Evolutionary conservation across 306 rosid genomes (phyloP).

Genomic region (Astragalus membranaceus): DNA sequence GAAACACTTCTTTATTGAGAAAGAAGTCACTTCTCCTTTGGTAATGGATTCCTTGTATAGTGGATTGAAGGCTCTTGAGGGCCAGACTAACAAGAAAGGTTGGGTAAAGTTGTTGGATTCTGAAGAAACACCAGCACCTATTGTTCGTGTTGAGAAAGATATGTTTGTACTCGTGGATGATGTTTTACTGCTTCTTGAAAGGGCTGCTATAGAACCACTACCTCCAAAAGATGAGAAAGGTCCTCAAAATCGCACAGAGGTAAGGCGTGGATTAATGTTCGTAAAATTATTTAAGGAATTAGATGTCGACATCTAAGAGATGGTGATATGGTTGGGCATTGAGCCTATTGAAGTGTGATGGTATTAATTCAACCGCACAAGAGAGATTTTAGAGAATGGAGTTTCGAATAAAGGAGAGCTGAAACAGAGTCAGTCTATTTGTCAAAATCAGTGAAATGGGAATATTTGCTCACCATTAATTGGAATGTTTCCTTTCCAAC

Average conservation of each 20-base stretch:
- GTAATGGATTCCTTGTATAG: slow-evolving; percentile 98
- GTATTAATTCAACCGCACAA: background rate
- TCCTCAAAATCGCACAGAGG: slow-evolving; percentile 99
- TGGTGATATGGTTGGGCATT: slow-evolving; percentile 1
- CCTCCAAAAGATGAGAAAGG: slow-evolving; percentile 99
- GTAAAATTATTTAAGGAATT: background rate
- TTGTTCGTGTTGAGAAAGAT: slow-evolving; percentile 80
- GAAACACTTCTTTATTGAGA: slow-evolving; percentile 92
- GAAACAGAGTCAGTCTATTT: background rate
- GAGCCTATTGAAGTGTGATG: background rate
- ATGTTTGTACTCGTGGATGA: slow-evolving; percentile 90
- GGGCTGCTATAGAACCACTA: slow-evolving; percentile 92
- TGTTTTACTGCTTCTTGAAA: slow-evolving; percentile 75
- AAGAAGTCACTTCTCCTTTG: slow-evolving; percentile 95
- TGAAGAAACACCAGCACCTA: slow-evolving; percentile 91
- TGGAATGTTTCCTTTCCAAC: background rate
- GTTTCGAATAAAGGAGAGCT: background rate
- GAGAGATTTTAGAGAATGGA: background rate
- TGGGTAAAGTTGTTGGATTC: slow-evolving; percentile 56
- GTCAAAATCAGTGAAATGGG: background rate
- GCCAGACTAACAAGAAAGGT: slow-evolving; percentile 65
- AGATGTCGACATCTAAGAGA: background rate
- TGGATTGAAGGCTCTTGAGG: slow-evolving; percentile 96
- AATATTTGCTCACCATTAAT: background rate
- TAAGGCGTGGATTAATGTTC: slow-evolving; percentile 23